These are phyloP conservation scores for Austroboletus novae-zelandiae DNA, from an alignment of 1,284 basidiomycete genomes.

Conservation along the genomic window DNA sequence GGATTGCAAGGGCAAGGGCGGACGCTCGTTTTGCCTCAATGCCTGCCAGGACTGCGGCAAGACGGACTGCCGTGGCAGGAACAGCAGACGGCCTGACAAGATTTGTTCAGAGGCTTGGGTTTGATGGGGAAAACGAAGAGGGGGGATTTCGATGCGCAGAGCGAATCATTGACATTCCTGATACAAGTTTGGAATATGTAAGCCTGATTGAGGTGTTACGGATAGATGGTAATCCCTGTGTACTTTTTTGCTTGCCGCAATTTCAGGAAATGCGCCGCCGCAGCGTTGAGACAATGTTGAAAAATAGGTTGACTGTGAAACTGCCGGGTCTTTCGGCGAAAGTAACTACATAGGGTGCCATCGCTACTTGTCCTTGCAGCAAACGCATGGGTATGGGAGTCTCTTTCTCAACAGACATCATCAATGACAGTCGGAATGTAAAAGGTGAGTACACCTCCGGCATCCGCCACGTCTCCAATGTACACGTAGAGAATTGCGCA, in stretches of 20 bases:
- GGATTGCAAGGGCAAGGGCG: conserved; percentile 76
- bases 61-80: conserved; percentile 67
- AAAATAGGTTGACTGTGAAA: too few species aligned
- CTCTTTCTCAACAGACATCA: conserved; percentile 25
- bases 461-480: conserved; percentile 78
- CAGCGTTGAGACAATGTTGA: too few species aligned
- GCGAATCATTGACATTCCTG: not conserved
- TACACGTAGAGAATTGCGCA: conserved; percentile 90
- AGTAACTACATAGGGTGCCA: too few species aligned
- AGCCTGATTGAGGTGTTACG: conserved; percentile 2
- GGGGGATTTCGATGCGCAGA: not conserved
- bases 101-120: conserved; percentile 63
- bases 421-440: conserved; percentile 74
- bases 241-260: not conserved
- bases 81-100: conserved; percentile 70
- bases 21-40: conserved; percentile 63
- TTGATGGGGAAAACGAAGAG: conserved; percentile 8
- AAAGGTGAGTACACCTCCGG: conserved; percentile 85
- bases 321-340: too few species aligned
- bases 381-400: not conserved
- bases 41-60: conserved; percentile 74
- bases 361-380: too few species aligned
- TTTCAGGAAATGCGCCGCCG: too few species aligned
- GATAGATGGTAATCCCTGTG: conserved; percentile 5
- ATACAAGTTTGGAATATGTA: conserved; percentile 11